These are phyloP conservation scores for Candida peoriensis DNA, from an alignment of 805 yeast genomes.

Conservation along the genomic window DNA sequence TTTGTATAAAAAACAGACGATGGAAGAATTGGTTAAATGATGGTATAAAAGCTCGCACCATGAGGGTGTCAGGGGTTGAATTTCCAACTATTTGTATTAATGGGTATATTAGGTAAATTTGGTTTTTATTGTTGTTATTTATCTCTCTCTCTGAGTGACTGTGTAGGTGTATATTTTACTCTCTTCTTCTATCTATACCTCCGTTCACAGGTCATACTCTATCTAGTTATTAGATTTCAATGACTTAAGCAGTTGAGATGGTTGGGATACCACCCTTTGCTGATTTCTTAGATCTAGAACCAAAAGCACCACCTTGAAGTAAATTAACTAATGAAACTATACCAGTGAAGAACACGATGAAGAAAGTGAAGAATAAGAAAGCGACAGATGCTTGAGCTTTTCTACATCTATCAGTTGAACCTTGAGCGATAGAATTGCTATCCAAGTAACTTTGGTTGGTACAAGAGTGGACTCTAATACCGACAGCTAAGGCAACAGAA, in stretches of 20 bases:
- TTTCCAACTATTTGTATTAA: too few species aligned
- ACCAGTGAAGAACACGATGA: constrained; percentile 63
- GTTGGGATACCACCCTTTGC: constrained; percentile 73
- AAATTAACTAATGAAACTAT: constrained; percentile 47
- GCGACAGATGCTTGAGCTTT: constrained; percentile 84
- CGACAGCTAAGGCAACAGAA: constrained; percentile 92
- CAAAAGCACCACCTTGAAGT: constrained; percentile 53
- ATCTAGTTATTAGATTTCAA: too few species aligned
- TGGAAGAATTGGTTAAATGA: too few species aligned
- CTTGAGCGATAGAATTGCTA: constrained; percentile 66
- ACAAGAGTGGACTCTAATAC: constrained; percentile 84
- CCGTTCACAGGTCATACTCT: too few species aligned
- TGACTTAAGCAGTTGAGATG: constrained; percentile 41
- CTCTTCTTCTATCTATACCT: too few species aligned
- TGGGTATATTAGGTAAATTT: too few species aligned
- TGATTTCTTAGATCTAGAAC: constrained; percentile 52
- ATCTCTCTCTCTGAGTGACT: too few species aligned
- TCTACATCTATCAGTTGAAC: constrained; percentile 83
- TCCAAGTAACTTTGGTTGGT: constrained; percentile 58
- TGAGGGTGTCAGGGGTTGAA: too few species aligned
- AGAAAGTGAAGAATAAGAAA: constrained; percentile 80
- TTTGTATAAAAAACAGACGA: too few species aligned
- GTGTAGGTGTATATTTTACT: too few species aligned
- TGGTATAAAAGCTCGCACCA: too few species aligned
- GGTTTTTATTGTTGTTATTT: too few species aligned